These are phyloP conservation scores for Pharus latifolius DNA, from an alignment of 176 grass and related monocot species.

Conservation along the genomic window DNA sequence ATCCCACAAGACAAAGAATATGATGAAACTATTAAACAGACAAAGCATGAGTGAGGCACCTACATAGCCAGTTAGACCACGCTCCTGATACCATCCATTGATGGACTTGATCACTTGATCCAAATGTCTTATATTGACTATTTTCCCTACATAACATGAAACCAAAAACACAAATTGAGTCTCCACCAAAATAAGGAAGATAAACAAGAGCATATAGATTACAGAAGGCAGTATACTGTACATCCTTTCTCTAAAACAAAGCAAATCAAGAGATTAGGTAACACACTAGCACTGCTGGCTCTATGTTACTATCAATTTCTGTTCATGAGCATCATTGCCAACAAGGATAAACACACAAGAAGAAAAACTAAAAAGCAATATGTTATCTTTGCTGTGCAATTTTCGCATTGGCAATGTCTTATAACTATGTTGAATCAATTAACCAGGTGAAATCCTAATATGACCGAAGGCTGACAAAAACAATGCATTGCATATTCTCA, in stretches of 20 bases:
- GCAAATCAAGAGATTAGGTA: not conserved
- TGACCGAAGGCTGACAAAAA: not conserved
- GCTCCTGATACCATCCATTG: conserved; percentile 78
- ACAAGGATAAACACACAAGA: not conserved
- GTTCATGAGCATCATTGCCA: not conserved
- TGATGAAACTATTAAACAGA: not conserved
- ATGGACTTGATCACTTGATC: conserved; percentile 83
- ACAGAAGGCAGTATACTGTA: not conserved
- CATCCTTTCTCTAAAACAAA: conserved; percentile 6
- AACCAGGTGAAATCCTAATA: not conserved
- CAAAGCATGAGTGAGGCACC: not conserved
- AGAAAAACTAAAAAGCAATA: not conserved
- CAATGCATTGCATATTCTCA: not conserved
- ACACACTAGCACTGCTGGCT: not conserved
- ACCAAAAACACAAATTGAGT: conserved; percentile 18
- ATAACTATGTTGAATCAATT: not conserved
- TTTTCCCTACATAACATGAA: conserved; percentile 79
- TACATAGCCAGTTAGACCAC: conserved; percentile 79
- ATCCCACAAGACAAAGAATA: not conserved
- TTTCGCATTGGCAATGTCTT: not conserved
- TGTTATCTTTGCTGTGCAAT: not conserved
- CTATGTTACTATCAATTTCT: not conserved
- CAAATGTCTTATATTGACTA: conserved; percentile 90
- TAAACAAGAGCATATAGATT: not conserved
- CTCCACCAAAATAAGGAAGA: not conserved